phyloP scores from a whole-genome alignment of 805 yeast species.

The Metschnikowia proteae region DNA sequence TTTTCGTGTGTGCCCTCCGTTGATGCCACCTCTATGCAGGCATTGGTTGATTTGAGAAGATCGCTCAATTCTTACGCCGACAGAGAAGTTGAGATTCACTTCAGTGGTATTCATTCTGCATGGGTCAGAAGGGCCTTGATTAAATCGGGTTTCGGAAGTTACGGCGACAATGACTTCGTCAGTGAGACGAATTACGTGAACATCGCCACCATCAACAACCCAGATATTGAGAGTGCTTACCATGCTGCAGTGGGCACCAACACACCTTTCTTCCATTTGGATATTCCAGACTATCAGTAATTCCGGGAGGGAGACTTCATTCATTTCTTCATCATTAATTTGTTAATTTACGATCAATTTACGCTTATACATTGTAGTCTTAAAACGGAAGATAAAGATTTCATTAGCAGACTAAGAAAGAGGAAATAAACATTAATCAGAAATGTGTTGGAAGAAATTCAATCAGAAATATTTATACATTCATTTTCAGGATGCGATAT shows the following conservation, averaged over 20 bases:
- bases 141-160: conserved; percentile 73
- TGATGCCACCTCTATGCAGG: conserved; percentile 79
- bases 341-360: neutral
- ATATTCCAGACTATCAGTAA: conserved; percentile 54
- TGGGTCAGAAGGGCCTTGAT: conserved; percentile 81
- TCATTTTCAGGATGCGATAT: conserved; percentile 1
- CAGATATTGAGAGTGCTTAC: conserved; percentile 38
- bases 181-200: conserved; percentile 40
- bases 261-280: conserved; percentile 76
- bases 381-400: neutral
- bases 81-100: conserved; percentile 83
- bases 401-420: neutral
- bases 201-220: conserved; percentile 28
- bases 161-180: conserved; percentile 38
- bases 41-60: conserved; percentile 70
- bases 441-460: neutral
- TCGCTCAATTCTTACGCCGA: conserved; percentile 72
- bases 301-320: neutral
- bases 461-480: conserved; percentile 2
- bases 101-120: conserved; percentile 77
- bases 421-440: too few relatives aligned
- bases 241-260: conserved; percentile 58
- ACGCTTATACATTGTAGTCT: neutral
- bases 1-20: conserved; percentile 70
- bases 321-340: neutral